Evolutionary conservation across 2,329 filamentous ascomycete genomes (phyloP), one percentile per base, ranked within the genome.

Genomic region (Trichoderma guizhouense): DNA sequence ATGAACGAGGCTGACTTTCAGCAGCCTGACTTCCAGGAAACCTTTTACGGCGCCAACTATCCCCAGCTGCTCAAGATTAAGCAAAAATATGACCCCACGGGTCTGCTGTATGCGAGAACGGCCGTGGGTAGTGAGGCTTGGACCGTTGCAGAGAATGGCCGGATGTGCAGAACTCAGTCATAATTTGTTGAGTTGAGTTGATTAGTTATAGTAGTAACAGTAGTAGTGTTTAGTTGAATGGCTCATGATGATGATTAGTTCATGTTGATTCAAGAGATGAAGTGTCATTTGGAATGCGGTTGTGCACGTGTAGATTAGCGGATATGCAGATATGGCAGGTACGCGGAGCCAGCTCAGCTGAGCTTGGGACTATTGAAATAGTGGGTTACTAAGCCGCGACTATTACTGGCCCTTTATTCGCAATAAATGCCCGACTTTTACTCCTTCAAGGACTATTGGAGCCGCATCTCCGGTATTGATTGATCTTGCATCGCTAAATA

Each of bases 91-190:
- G 88, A 88, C 77, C 81, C 84, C 0, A 73, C 79, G 26, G 78
- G 78, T 3, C 69, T 89, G 15, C 88, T 86, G 58, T 86, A 87
- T 70, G 85, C 84, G n/a, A 79, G 79, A 3, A 81, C 80, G 3
- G 84, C 79, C 12, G 86, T 89, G 26, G 87, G 86, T 0, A 87
- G 84, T 72, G 85, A 88, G 66, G 79, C 39, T 7, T 89, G 86
- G 86, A 76, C 78, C 24, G 82, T 83, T 7, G 70, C 73, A 28
- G 75, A 75, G 11, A 77, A 78, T 67, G 79, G 76, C 24, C 58
- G 74, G 9, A 71, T 76, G 63, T 76, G 75, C 39, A 72, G n/a
- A 26, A 72, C 64, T 57, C 51, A 58, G 73, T 68, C 65, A 60
- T 68, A 34, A 68, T 53, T 58, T 3, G 14, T 18, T n/a, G 26